These are phyloP conservation scores for Daldinia grandis DNA, from an alignment of 495 filamentous ascomycete species.

Conservation along the genomic window DNA sequence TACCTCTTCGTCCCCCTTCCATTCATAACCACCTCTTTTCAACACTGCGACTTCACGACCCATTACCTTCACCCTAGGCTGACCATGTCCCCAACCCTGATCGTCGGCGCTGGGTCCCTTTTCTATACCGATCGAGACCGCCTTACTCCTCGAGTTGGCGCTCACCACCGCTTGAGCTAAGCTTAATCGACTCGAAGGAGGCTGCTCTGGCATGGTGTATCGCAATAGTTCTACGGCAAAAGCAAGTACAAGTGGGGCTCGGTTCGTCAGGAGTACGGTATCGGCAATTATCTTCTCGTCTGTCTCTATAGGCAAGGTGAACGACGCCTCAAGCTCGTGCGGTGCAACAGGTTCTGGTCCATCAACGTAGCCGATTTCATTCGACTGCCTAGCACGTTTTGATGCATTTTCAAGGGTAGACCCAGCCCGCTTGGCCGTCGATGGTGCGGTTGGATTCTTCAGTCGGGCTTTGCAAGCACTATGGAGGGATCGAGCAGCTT, in stretches of 20 bases:
- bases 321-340: slow-evolving; percentile 68
- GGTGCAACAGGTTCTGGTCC: slow-evolving; percentile 59
- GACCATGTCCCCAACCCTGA: slow-evolving; percentile 77
- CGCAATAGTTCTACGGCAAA: slow-evolving; percentile 78
- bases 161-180: slow-evolving; percentile 82
- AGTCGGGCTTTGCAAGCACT: slow-evolving; percentile 72
- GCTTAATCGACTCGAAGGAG: slow-evolving; percentile 79
- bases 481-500: slow-evolving; percentile 71
- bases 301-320: slow-evolving; percentile 65
- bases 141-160: slow-evolving; percentile 77
- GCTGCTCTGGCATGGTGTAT: slow-evolving; percentile 84
- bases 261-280: slow-evolving; percentile 73
- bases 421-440: slow-evolving; percentile 51
- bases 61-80: slow-evolving; percentile 74
- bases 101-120: slow-evolving; percentile 71
- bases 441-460: slow-evolving; percentile 49
- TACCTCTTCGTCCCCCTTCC: slow-evolving; percentile 57
- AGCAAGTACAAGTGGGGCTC: slow-evolving; percentile 81
- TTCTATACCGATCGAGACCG: slow-evolving; percentile 75
- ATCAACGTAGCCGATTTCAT: slow-evolving; percentile 43
- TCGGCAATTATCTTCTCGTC: slow-evolving; percentile 67
- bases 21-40: slow-evolving; percentile 79
- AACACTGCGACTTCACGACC: slow-evolving; percentile 76
- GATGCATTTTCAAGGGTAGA: slow-evolving; percentile 37
- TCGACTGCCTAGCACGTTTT: slow-evolving; percentile 56